Evolutionary conservation across 2,329 filamentous ascomycete genomes (phyloP), one percentile per base, ranked within the genome.

Genomic region (Stagonosporopsis tanaceti): DNA sequence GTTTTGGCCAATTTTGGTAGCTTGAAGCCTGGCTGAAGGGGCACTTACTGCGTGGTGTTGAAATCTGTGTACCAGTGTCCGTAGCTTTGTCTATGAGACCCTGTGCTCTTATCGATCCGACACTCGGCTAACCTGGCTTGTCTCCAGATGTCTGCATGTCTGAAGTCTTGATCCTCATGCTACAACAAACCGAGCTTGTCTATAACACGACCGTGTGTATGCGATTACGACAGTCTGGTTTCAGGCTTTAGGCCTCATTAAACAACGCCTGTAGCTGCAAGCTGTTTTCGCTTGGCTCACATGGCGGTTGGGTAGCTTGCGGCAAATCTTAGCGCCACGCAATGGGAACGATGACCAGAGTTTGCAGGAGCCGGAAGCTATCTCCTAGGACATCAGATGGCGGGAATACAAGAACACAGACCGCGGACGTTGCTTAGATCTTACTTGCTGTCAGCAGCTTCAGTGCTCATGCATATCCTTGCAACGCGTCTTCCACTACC

Each of bases 381-480:
- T 70, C 64, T 69, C 64, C 66, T 67, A 61, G 70, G 60, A 72
- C 68, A 68, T 71, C 68, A 70, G 71, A 75, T 69, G 64, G 66
- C 65, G 70, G 67, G 66, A 66, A 66, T 66, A 66, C 64, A 65
- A 69, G 64, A 66, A 66, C 57, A 65, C 65, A 57, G 57, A 71
- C 66, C 58, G 57, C 65, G 59, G 59, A 60, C 52, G 40, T 64
- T 60, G 56, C 60, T 64, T 58, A 62, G 60, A 61, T 65, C 57
- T 64, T 59, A 63, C 61, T 68, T 72, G 70, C 65, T 73, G 69
- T 72, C 69, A 68, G 61, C 65, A 58, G 58, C 66, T 60, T 59
- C 54, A 50, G 59, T 64, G 57, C 59, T 67, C 67, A 75, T 72
- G 73, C 73, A 69, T 65, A 74, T 73, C 73, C 71, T 71, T 75